Base-by-base conservation (phyloP, 192 early-diverging fungal genomes). In the Coemansia sp. region DNA sequence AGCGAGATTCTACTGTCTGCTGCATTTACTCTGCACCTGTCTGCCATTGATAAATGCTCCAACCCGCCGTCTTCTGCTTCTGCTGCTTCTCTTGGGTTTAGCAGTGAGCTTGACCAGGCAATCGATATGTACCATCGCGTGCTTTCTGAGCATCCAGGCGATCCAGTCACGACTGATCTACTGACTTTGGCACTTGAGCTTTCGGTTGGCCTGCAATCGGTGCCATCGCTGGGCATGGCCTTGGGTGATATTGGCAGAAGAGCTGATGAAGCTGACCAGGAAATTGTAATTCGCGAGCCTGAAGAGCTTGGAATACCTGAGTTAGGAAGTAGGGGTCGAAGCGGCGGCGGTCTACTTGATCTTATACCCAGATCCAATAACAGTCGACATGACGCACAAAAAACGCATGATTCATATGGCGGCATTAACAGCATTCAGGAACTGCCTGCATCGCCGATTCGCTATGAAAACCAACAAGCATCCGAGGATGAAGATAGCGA, bases 101-200 rank as follows among this genome's bases (percentile, higher is more conserved):
- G 12, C 42, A 45, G 2, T 0, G 69, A 69, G 14, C 62, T 83
- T 18, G 76, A 83, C 36, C 40, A 65, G 38, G 72, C 81, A 1
- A 69, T 83, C 20, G 81, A 83, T 28, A 54, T 48, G 5, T 83
- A 83, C 58, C 81, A 83, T 48, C 58, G 51, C 29, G 65, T 78
- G 4, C 45, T 83, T 32, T 49, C 81, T 0, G 69, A 56, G 4
- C 42, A 66, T n/a, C 76, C 76, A 1, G 76, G 76, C 2, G 76
- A 83, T 25, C 48, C 76, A 2, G 65, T 64, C n/a, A 63, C 72
- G 7, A 83, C 75, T 0, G 81, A 83, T 59, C 66, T 83, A 20
- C 51, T 83, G 20, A 48, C 81, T 0, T 58, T 83, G 22, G 81
- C 69, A 0, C 54, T 83, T 18, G 76, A 83, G 60, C 50, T 75